phyloP scores from a whole-genome alignment of 73 alveolate genomes.

The Breviolum minutum region DNA sequence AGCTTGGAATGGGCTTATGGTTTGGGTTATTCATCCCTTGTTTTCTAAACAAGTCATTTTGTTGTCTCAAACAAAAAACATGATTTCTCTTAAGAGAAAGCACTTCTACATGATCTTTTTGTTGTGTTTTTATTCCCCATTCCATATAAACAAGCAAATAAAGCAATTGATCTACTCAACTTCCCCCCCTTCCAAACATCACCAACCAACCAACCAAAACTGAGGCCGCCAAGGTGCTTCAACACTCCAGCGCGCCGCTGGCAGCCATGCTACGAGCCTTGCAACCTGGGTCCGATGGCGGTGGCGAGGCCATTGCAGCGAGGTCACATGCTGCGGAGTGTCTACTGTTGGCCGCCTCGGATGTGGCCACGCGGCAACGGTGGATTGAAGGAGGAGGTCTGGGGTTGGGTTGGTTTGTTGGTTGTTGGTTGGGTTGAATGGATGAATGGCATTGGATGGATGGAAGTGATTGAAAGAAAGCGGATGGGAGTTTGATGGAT shows the following conservation, averaged over 20 bases:
- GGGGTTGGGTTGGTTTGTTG: neutral
- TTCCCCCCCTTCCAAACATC: too few relatives aligned
- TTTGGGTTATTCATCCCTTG: too few relatives aligned
- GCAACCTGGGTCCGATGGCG: neutral
- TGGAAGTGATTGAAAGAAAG: neutral
- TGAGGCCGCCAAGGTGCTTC: constrained; percentile 50
- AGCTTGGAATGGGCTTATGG: too few relatives aligned
- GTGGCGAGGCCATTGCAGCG: neutral
- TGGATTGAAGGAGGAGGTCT: constrained; percentile 81
- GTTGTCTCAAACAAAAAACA: too few relatives aligned
- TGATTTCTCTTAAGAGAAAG: too few relatives aligned
- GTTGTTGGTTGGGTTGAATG: neutral
- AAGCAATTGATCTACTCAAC: too few relatives aligned
- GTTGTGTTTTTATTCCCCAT: too few relatives aligned
- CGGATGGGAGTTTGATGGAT: neutral
- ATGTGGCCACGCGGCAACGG: constrained; percentile 46
- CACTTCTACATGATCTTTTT: too few relatives aligned
- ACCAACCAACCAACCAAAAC: neutral
- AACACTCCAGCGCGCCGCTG: constrained; percentile 51
- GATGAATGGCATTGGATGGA: neutral
- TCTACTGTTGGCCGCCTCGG: constrained; percentile 66
- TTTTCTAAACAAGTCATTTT: too few relatives aligned
- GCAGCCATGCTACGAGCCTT: constrained; percentile 21
- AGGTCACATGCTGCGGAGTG: constrained; percentile 76
- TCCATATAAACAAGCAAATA: too few relatives aligned